phyloP scores from a whole-genome alignment of 805 yeast genomes.

The Huiozyma sinensis region DNA sequence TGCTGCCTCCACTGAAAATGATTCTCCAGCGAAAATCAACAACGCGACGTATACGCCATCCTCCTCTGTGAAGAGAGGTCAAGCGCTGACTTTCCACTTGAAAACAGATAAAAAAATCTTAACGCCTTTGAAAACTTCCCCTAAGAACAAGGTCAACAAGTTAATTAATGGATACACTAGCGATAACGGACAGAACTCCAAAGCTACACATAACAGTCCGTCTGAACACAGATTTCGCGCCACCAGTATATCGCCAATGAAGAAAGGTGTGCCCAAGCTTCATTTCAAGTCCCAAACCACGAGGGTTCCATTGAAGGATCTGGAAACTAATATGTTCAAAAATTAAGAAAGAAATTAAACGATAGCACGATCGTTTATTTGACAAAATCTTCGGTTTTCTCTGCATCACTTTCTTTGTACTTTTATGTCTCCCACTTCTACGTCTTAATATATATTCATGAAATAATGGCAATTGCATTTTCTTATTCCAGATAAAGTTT shows the following conservation, averaged over 20 bases:
- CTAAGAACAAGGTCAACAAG: conserved; percentile 26
- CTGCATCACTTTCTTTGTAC: no score
- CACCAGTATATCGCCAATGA: conserved; percentile 2
- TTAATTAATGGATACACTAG: conserved; percentile 18
- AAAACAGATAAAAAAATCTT: conserved; percentile 22
- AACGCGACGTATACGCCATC: conserved; percentile 1
- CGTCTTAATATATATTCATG: no score
- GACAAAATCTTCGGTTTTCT: no score
- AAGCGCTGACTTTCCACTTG: conserved; percentile 26
- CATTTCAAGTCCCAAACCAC: conserved; percentile 9
- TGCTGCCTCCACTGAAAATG: conserved; percentile 7
- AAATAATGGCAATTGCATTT: no score
- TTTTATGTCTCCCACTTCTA: no score
- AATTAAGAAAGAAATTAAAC: background rate
- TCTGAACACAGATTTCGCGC: conserved; percentile 3
- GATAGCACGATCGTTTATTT: no score
- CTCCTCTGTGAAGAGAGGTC: conserved; percentile 15
- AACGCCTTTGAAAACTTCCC: conserved; percentile 24
- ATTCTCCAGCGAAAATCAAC: background rate
- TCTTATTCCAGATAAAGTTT: no score
- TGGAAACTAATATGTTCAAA: conserved; percentile 12
- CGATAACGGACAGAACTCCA: background rate
- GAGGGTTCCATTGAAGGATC: conserved; percentile 13
- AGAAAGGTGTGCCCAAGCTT: conserved; percentile 5
- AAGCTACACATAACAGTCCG: conserved; percentile 1